These are phyloP conservation scores for Aspergillus nomiae DNA, from an alignment of 2,329 filamentous ascomycete genomes.

Conservation along the genomic window DNA sequence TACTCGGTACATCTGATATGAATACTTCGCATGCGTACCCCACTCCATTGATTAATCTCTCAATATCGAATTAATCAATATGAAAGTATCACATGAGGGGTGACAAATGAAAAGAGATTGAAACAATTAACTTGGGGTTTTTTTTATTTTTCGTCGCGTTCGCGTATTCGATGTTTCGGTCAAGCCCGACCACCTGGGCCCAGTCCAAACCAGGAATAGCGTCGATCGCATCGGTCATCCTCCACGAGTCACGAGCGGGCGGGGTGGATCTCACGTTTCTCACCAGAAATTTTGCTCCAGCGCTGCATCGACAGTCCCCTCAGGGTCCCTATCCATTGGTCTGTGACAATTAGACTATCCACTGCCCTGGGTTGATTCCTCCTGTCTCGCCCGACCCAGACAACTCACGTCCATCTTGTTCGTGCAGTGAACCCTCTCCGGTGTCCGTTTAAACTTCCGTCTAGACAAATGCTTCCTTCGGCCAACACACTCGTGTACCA, in stretches of 20 bases:
- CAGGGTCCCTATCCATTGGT: not conserved
- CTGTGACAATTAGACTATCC: not conserved
- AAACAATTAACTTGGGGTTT: not conserved
- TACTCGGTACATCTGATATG: no score
- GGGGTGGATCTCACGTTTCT: not conserved
- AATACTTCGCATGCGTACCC: not conserved
- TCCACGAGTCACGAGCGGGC: not conserved
- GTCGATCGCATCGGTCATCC: not conserved
- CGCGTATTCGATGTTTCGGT: not conserved
- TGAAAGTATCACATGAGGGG: not conserved
- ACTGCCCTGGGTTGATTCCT: conserved; percentile 6
- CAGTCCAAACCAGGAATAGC: not conserved
- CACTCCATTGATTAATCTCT: not conserved
- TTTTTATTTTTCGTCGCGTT: not conserved
- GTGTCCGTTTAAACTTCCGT: not conserved
- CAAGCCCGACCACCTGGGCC: not conserved
- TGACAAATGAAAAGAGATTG: not conserved
- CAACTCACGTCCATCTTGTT: conserved; percentile 4
- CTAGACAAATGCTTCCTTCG: not conserved
- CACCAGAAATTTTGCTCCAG: not conserved
- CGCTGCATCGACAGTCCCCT: no score
- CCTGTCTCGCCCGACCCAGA: conserved; percentile 5
- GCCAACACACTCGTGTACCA: not conserved
- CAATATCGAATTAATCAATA: not conserved
- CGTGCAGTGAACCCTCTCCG: not conserved